Evolutionary conservation across 768 basidiomycete species (phyloP), one percentile per base, ranked within the genome.

Genomic region (Multifurca ochricompacta): DNA sequence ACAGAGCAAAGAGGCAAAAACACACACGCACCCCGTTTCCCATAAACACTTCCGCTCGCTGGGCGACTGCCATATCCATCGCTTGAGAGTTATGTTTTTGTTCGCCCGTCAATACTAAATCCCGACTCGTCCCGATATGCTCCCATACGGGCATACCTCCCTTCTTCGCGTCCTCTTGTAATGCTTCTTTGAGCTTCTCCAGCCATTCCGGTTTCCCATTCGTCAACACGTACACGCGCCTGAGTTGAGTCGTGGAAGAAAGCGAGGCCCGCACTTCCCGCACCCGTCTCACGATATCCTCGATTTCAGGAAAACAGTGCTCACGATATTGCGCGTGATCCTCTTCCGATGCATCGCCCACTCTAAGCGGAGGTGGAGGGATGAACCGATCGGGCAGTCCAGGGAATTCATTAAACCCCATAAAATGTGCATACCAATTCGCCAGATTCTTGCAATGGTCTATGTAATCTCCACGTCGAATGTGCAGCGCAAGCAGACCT

Each of bases 381-480:
- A 53, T 50, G 51, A 70, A 70, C 35, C 61, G 63, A 63, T 77
- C 78, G 5, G 67, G 60, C 11, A 77, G 68, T 34, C 60, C 66
- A 0, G 73, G 73, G 58, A 77, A 70, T 32, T 65, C 65, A 62
- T 75, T 76, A 67, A 74, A 78, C 5, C 69, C 72, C 44, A 70
- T 69, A 69, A 68, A 78, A 4, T 63, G 62, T n/a, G 70, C 56
- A 25, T 61, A 63, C 57, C 62, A 62, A 30, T 59, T 59, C 3
- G 70, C 69, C 34, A 80, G 68, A 47, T 61, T 56, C 9, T 53
- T 47, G 63, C 78, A 80, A 64, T 79, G 77, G 0, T 56, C 50
- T 19, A 65, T 30, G 55, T 69, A 79, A 64, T 78, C 78, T 5
- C 78, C 78, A 27, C 77, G 69, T 6, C 78, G 75, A 39, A 80